Percentiles rank a stretch among this genome's conserved stretches.
These are phyloP conservation scores for Alternaria metachromatica DNA, from an alignment of 2,329 filamentous ascomycete genomes.

Conservation along the genomic window DNA sequence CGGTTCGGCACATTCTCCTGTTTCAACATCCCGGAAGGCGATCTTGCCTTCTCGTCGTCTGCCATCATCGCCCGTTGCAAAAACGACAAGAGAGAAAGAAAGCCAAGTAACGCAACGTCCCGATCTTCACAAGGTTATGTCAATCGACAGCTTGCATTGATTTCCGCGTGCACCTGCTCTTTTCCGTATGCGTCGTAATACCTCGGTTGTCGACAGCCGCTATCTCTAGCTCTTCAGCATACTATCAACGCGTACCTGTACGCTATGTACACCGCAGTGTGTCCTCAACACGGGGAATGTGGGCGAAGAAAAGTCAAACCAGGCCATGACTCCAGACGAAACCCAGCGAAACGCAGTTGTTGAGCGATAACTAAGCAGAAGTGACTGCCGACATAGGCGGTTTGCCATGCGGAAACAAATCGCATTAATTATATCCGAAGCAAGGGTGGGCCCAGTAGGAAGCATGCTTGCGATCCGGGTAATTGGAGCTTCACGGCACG, in stretches of 20 bases:
- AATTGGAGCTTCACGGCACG: background rate
- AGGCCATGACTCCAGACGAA: background rate
- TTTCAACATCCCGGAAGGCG: conserved; percentile 1
- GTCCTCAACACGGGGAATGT: background rate
- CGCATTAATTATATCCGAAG: background rate
- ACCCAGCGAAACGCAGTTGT: background rate
- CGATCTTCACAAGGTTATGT: background rate
- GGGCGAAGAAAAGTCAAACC: background rate
- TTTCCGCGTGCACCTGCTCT: conserved; percentile 6
- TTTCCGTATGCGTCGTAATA: conserved; percentile 5
- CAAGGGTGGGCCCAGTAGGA: background rate
- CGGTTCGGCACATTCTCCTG: background rate
- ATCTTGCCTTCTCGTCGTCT: background rate
- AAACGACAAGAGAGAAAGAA: background rate
- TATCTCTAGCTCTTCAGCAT: conserved; percentile 1
- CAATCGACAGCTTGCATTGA: background rate
- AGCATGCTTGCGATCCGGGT: background rate
- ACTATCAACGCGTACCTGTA: background rate
- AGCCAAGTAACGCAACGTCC: background rate
- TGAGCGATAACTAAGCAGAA: background rate
- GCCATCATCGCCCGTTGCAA: background rate
- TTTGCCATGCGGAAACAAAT: background rate
- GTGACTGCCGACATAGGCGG: background rate
- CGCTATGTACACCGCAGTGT: background rate
- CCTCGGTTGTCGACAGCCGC: conserved; percentile 10